Base-by-base conservation (phyloP, 1,284 basidiomycete genomes). In the Ceratobasidium sp. region DNA sequence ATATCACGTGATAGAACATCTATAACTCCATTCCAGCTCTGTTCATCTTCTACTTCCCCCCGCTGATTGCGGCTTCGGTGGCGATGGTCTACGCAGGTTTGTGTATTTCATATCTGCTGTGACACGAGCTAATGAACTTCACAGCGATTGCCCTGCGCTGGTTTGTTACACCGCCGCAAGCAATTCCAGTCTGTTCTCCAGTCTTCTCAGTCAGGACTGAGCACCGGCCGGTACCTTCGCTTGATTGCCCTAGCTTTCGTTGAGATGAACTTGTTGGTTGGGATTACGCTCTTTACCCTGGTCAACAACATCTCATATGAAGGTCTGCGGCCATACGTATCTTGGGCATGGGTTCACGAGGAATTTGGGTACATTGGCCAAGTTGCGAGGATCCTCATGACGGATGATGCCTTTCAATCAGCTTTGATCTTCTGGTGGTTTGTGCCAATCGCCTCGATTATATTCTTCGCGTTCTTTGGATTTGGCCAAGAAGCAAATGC, bases 11-110 rank as follows among this genome's bases (percentile, higher is more conserved):
- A 57, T 20, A 57, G 0, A 81, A 87, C 0, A 82, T 83, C 15
- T 85, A 86, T 75, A 80, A 82, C 56, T 86, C 87, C 1, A 73
- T 81, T 0, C 76, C 83, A 8, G 80, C 84, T 0, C 76, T 88
- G 70, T 75, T 86, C 60, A 73, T 91, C 50, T 80, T 88, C 64
- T 86, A 83, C 82, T 72, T 86, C 27, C 86, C 87, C 5, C 86
- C 85, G 3, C 74, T 87, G 31, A 40, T 85, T 32, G 73, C 87
- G 45, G 84, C 74, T 27, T n/a, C 74, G 4, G 53, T 62, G 0
- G 72, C 76, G 0, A 31, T 74, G 1, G 52, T 75, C 25, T 77
- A 76, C 58, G 75, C 74, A 0, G 68, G 77, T 77, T 40, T 25
- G 76, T 72, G 0, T 22, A 32, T 47, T 62, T 67, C 13, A 34